A percentile compares a stretch with the other conserved stretches of the same genome.
phyloP scores from a whole-genome alignment of 768 basidiomycete species.

The Paxillus involutus region DNA sequence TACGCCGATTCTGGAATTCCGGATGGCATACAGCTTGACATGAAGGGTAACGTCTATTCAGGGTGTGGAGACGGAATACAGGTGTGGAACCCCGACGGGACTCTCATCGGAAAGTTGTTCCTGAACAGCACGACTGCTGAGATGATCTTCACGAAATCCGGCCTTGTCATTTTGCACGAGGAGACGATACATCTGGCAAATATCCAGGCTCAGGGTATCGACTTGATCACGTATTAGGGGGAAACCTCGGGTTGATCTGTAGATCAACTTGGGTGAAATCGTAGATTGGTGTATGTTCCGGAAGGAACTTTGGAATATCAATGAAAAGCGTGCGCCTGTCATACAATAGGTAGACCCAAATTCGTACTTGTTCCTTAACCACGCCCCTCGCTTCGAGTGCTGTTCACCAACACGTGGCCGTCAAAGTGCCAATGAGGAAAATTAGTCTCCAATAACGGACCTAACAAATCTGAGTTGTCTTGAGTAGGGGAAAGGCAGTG shows the following conservation, averaged over 20 bases:
- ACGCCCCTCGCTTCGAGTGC: too few species aligned
- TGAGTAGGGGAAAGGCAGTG: too few species aligned
- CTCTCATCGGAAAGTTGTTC: conserved; percentile 67
- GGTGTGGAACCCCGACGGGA: conserved; percentile 56
- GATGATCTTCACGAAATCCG: conserved; percentile 41
- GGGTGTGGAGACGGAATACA: conserved; percentile 69
- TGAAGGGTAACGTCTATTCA: conserved; percentile 62
- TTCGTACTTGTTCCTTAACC: too few species aligned
- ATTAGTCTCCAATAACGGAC: too few species aligned
- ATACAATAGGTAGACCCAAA: too few species aligned
- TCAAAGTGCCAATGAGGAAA: neutral
- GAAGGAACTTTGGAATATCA: too few species aligned
- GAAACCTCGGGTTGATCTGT: neutral
- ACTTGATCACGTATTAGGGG: conserved; percentile 11
- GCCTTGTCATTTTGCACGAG: conserved; percentile 41
- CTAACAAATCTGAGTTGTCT: too few species aligned
- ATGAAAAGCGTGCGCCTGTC: too few species aligned
- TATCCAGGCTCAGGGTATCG: conserved; percentile 32
- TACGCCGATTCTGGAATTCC: conserved; percentile 64
- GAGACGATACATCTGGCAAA: conserved; percentile 39
- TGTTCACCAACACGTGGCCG: too few species aligned
- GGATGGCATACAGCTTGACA: conserved; percentile 68
- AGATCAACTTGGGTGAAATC: neutral
- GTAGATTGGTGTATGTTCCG: too few species aligned
- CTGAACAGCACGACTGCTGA: conserved; percentile 36